Percentiles rank a stretch among this genome's conserved stretches.
Evolutionary conservation across 495 filamentous ascomycete genomes (phyloP).

Genomic region (Tetracladium marchalianum): DNA sequence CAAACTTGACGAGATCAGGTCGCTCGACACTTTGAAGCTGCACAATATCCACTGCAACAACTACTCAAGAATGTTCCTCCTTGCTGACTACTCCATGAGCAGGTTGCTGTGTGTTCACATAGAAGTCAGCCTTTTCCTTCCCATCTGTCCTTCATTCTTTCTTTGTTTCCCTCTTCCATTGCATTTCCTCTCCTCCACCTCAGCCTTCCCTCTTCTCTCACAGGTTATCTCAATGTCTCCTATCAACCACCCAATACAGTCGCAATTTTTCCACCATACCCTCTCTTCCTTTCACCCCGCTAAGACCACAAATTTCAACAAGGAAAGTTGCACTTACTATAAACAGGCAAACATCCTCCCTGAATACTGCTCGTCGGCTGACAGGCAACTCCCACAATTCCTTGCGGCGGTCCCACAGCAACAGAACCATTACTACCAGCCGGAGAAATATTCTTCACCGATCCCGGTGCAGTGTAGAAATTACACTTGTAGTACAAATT

Average conservation of each 20-base stretch:
- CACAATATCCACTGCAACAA: constrained; percentile 17
- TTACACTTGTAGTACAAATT: constrained; percentile 4
- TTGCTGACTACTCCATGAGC: constrained; percentile 4
- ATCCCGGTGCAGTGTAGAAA: constrained; percentile 3
- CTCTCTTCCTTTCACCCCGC: background rate
- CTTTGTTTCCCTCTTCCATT: too few relatives aligned
- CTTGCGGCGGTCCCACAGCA: constrained; percentile 8
- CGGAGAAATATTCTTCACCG: background rate
- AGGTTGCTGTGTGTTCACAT: constrained; percentile 2
- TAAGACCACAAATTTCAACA: background rate
- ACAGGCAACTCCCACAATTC: constrained; percentile 5
- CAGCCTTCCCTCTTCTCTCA: too few relatives aligned
- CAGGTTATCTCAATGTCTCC: background rate
- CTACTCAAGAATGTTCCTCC: constrained; percentile 1
- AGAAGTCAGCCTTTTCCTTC: too few relatives aligned
- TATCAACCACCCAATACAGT: constrained; percentile 2
- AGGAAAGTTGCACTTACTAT: constrained; percentile 6
- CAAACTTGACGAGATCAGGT: background rate
- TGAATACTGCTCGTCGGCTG: constrained; percentile 1
- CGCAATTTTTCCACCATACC: constrained; percentile 7
- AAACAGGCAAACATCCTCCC: constrained; percentile 10
- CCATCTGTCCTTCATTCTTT: too few relatives aligned
- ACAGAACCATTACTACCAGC: background rate
- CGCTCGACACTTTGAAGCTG: constrained; percentile 11
- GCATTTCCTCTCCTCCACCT: too few relatives aligned